Evolutionary conservation across 768 basidiomycete species (phyloP).

Genomic region (Podaxis sp.): DNA sequence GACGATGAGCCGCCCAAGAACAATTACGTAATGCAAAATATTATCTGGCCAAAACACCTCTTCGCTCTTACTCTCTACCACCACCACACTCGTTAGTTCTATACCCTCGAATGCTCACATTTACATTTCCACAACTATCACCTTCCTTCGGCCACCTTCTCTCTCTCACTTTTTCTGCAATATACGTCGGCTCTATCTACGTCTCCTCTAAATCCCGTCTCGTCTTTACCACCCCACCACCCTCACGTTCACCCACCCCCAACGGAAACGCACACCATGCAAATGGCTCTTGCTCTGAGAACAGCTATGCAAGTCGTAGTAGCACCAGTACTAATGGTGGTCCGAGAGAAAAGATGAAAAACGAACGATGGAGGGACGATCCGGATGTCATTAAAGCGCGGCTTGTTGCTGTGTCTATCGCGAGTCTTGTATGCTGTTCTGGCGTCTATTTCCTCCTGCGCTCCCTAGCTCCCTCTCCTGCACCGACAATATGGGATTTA

Average conservation of each 20-base stretch:
- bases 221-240: slow-evolving; percentile 31
- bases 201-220: slow-evolving; percentile 64
- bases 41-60: no score
- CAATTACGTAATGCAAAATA: no score
- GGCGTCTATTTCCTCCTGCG: slow-evolving; percentile 46
- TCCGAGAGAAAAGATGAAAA: slow-evolving; percentile 23
- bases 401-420: slow-evolving; percentile 62
- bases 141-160: slow-evolving; percentile 40
- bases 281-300: slow-evolving; percentile 9
- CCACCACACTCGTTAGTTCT: no score
- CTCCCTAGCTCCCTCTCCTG: slow-evolving; percentile 16
- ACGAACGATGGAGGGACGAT: slow-evolving; percentile 75
- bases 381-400: slow-evolving; percentile 83
- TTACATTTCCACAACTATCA: neutral
- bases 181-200: slow-evolving; percentile 87
- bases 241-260: neutral
- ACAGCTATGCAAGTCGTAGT: slow-evolving; percentile 8
- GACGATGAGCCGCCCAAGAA: no score
- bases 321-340: slow-evolving; percentile 21
- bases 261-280: neutral
- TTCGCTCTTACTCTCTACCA: no score
- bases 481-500: slow-evolving; percentile 10
- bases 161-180: slow-evolving; percentile 56
- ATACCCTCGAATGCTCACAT: neutral
- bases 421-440: slow-evolving; percentile 58